A percentile compares a stretch with the other conserved stretches of the same genome.
Evolutionary conservation across 2,329 filamentous ascomycete genomes (phyloP).

Genomic region (Lachnum nothofagi): DNA sequence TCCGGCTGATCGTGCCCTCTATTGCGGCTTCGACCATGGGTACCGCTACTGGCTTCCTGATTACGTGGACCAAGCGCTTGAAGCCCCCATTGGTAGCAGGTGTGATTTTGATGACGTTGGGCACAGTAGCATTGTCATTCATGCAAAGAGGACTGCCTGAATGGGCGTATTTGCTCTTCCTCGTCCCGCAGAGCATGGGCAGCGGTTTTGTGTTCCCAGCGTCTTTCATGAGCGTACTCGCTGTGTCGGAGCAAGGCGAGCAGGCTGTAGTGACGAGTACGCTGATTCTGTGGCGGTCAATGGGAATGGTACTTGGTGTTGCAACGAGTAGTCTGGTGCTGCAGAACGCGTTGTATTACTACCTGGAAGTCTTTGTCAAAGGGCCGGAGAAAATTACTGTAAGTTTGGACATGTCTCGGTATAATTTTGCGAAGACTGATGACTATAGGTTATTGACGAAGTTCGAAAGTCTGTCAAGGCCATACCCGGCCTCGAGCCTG

Average conservation of each 20-base stretch:
- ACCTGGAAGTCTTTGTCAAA: conserved; percentile 54
- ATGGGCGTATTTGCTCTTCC: conserved; percentile 50
- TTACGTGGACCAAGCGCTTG: conserved; percentile 53
- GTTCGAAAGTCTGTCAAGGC: conserved; percentile 53
- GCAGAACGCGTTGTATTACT: conserved; percentile 62
- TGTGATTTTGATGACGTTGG: conserved; percentile 43
- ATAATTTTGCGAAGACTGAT: conserved; percentile 2
- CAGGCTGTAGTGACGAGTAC: conserved; percentile 68
- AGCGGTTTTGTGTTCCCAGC: conserved; percentile 62
- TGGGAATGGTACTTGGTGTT: conserved; percentile 71
- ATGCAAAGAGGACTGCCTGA: conserved; percentile 49
- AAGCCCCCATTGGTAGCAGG: conserved; percentile 56
- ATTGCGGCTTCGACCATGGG: conserved; percentile 51
- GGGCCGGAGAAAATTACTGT: conserved; percentile 51
- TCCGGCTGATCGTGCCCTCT: conserved; percentile 62
- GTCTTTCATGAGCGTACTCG: conserved; percentile 59
- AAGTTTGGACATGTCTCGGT: not conserved
- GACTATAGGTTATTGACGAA: conserved; percentile 41
- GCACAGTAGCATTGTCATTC: conserved; percentile 44
- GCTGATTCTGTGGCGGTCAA: conserved; percentile 63
- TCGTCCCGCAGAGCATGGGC: conserved; percentile 53
- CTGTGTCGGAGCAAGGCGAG: conserved; percentile 52
- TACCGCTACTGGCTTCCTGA: conserved; percentile 56
- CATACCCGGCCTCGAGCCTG: conserved; percentile 40
- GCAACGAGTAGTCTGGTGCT: conserved; percentile 65